Conservation (phyloP, 2,329 filamentous ascomycete genomes). For the Beauveria sp. region DNA sequence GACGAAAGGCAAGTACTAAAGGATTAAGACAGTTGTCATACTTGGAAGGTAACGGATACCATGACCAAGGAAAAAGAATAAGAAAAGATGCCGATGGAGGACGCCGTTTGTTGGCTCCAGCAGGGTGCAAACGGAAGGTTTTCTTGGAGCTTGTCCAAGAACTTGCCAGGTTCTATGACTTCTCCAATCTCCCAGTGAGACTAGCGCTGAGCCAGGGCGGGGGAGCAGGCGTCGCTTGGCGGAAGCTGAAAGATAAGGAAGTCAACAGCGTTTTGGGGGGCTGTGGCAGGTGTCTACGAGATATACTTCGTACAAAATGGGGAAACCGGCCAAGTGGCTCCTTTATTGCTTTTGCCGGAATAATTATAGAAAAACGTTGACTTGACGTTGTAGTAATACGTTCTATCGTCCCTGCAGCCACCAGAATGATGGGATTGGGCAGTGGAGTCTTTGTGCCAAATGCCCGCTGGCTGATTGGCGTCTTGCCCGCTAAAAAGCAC, state of each 20-base stretch:
- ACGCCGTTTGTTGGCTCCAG: background rate
- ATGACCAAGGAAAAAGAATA: background rate
- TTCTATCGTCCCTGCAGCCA: background rate
- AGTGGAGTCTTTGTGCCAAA: background rate
- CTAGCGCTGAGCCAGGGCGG: conserved; percentile 5
- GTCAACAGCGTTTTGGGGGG: background rate
- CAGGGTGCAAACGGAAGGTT: conserved; percentile 7
- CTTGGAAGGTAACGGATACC: background rate
- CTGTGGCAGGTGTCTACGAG: background rate
- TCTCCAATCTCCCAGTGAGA: background rate
- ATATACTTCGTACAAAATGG: too few relatives aligned
- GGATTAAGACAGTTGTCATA: background rate
- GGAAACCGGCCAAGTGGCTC: too few relatives aligned
- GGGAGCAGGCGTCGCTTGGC: background rate
- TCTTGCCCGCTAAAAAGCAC: background rate
- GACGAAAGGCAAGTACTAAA: background rate
- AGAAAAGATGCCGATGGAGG: background rate
- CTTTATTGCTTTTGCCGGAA: too few relatives aligned
- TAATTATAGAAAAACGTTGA: too few relatives aligned
- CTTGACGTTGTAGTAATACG: background rate
- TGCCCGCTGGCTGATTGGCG: background rate
- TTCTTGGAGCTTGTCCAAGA: background rate
- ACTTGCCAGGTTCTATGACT: background rate
- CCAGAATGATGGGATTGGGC: background rate
- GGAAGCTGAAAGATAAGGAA: conserved; percentile 2